phyloP scores from a whole-genome alignment of 805 yeast genomes.

The Soucietia sequanensis region DNA sequence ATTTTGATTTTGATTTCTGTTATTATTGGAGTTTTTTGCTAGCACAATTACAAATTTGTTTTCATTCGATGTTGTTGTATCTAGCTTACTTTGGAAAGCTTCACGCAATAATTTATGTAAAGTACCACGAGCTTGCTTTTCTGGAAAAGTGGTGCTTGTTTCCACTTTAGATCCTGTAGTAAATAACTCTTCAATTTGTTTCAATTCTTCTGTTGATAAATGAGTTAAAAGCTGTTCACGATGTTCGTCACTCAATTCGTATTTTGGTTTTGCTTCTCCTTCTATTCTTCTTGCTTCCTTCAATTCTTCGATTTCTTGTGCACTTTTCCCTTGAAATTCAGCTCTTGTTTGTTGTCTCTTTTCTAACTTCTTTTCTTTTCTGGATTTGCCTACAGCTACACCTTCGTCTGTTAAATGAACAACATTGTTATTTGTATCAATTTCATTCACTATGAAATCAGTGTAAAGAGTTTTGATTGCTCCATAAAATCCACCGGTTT shows the following conservation, averaged over 20 bases:
- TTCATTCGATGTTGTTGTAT: conserved; percentile 69
- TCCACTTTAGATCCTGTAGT: conserved; percentile 55
- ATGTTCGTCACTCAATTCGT: conserved; percentile 46
- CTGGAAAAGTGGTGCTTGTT: conserved; percentile 55
- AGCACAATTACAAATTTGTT: conserved; percentile 66
- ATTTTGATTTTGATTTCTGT: conserved; percentile 33
- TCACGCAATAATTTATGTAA: conserved; percentile 75
- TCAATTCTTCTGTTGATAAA: conserved; percentile 63
- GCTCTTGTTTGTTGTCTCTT: conserved; percentile 39
- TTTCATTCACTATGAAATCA: conserved; percentile 92
- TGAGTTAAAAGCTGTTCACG: conserved; percentile 46
- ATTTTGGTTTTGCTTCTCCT: conserved; percentile 26
- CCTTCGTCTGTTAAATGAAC: conserved; percentile 78
- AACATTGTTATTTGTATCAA: conserved; percentile 64
- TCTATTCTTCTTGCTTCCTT: conserved; percentile 23
- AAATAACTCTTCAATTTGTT: conserved; percentile 53
- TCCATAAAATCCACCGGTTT: conserved; percentile 65
- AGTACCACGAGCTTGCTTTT: conserved; percentile 71
- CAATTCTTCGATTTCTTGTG: conserved; percentile 31
- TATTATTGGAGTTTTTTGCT: conserved; percentile 38
- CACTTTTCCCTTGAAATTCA: conserved; percentile 23
- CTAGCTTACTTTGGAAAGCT: conserved; percentile 72
- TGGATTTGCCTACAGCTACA: conserved; percentile 43
- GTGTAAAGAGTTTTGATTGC: conserved; percentile 84
- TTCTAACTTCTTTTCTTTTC: conserved; percentile 48